Conservation (phyloP, 2,329 filamentous ascomycete species). For the Ambrosiella cleistominuta region DNA sequence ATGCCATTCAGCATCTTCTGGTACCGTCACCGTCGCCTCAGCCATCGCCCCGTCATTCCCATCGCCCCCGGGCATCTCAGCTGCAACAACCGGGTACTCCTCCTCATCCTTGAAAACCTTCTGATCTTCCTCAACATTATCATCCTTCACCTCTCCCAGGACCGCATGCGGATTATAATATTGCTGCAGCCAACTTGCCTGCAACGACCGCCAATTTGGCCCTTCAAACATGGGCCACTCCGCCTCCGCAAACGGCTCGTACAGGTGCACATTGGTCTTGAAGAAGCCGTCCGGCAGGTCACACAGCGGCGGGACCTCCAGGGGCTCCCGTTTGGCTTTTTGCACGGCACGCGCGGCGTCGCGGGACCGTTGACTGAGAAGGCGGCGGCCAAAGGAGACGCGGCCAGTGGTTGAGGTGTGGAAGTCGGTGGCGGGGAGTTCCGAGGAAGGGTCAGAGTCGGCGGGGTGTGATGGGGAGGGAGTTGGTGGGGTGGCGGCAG, state of each 20-base stretch:
- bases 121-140: background rate
- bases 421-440: background rate
- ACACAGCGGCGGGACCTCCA: background rate
- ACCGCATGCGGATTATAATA: slow-evolving; percentile 9
- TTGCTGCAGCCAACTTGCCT: slow-evolving; percentile 11
- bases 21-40: background rate
- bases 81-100: background rate
- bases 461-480: background rate
- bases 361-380: background rate
- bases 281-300: slow-evolving; percentile 6
- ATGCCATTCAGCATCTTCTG: background rate
- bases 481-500: background rate
- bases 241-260: slow-evolving; percentile 10
- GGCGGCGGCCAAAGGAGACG: background rate
- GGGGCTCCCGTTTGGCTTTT: background rate
- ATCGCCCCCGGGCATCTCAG: background rate
- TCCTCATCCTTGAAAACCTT: background rate
- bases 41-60: background rate
- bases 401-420: background rate
- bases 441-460: background rate
- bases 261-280: slow-evolving; percentile 5
- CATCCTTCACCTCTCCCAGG: background rate
- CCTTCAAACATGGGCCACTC: slow-evolving; percentile 11
- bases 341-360: background rate
- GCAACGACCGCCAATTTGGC: slow-evolving; percentile 11